A percentile compares a stretch with the other conserved stretches of the same genome.
Conservation (phyloP, 768 basidiomycete genomes). For the Suillus americanus region DNA sequence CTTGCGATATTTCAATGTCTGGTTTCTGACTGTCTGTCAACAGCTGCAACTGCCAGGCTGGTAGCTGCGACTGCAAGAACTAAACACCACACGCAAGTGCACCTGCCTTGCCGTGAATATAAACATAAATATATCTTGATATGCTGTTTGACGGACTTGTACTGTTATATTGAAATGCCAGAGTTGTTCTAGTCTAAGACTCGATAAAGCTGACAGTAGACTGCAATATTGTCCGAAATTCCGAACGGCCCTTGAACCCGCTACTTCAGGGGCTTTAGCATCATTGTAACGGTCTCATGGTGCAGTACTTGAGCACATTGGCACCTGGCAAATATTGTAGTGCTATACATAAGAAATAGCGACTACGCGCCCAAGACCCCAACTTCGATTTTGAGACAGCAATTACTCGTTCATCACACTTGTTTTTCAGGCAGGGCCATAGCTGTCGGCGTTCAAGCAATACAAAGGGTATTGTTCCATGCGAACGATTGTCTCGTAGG, state of each 20-base stretch:
- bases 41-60: conserved; percentile 9
- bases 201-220: not conserved
- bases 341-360: no score
- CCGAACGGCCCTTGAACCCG: not conserved
- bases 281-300: not conserved
- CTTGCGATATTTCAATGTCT: not conserved
- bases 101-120: not conserved
- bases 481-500: no score
- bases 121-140: not conserved
- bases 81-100: not conserved
- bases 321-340: no score
- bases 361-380: no score
- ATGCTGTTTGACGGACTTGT: not conserved
- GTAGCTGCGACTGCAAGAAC: conserved; percentile 8
- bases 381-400: no score
- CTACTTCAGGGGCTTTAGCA: not conserved
- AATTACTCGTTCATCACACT: no score
- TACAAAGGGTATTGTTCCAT: no score
- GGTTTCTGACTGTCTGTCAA: not conserved
- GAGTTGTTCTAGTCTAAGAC: not conserved
- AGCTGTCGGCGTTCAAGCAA: no score
- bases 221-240: not conserved
- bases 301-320: no score
- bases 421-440: no score
- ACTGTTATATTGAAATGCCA: not conserved